Evolutionary conservation across 768 basidiomycete species (phyloP).

Genomic region (Holtermanniella nyarrowii): DNA sequence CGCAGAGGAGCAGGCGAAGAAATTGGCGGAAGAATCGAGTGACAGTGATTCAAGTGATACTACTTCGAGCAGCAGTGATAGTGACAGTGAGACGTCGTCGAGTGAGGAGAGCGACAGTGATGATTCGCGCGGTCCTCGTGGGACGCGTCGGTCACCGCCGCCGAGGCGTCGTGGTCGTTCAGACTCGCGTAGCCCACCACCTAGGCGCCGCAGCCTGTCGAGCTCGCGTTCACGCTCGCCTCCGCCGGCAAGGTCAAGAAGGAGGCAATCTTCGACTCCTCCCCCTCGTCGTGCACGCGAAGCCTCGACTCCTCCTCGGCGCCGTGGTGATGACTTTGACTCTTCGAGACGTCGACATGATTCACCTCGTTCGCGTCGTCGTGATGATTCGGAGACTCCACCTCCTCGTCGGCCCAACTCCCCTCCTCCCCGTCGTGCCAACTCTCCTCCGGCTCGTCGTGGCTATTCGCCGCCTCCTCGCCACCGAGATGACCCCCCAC

Average conservation of each 20-base stretch:
- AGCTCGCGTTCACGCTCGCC: too few relatives aligned
- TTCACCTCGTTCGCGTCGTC: constrained; percentile 20
- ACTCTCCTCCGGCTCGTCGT: constrained; percentile 12
- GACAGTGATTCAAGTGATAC: constrained; percentile 24
- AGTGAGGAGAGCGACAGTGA: constrained; percentile 34
- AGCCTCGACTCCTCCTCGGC: constrained; percentile 34
- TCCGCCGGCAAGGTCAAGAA: constrained; percentile 3
- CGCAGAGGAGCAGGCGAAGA: constrained; percentile 84
- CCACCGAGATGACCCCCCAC: constrained; percentile 19
- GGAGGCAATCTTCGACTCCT: constrained; percentile 3
- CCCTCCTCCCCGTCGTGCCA: constrained; percentile 3
- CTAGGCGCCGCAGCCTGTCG: too few relatives aligned
- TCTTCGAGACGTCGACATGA: constrained; percentile 16
- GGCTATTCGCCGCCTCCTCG: constrained; percentile 11
- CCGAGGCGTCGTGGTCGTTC: constrained; percentile 13
- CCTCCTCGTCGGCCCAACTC: constrained; percentile 24
- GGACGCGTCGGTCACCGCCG: constrained; percentile 5
- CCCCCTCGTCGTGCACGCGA: constrained; percentile 11
- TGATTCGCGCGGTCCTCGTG: constrained; percentile 3
- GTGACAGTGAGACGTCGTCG: constrained; percentile 37
- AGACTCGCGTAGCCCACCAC: constrained; percentile 15
- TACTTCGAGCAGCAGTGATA: constrained; percentile 43
- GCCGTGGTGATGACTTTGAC: constrained; percentile 1
- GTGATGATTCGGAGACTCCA: constrained; percentile 28
- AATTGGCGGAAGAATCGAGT: constrained; percentile 55